Conservation (phyloP, 306 rosid species). For the Adenanthera pavonina region DNA sequence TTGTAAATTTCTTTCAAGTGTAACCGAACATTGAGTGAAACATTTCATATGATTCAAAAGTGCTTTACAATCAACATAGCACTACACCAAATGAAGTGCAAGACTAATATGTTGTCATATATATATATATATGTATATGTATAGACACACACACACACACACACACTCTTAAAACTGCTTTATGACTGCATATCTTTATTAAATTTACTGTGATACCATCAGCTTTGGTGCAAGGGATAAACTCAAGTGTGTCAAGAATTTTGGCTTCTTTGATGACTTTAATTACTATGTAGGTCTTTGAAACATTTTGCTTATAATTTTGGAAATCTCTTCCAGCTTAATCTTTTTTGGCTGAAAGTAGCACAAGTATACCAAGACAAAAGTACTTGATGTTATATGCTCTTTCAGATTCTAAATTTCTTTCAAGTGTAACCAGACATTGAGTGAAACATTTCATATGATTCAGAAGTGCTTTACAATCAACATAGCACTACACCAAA, state of each 20-base stretch:
- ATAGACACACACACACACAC: neutral
- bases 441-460: neutral
- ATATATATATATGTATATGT: too few species aligned
- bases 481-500: slow-evolving; percentile 19
- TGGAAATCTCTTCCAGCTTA: neutral
- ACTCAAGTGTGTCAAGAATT: neutral
- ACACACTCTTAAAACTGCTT: neutral
- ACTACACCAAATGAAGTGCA: slow-evolving; percentile 12
- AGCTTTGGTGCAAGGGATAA: neutral
- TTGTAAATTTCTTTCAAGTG: neutral
- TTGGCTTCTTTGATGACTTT: slow-evolving; percentile 7
- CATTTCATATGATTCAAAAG: slow-evolving; percentile 1
- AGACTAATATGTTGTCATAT: neutral
- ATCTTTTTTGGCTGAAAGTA: neutral
- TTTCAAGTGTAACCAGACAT: neutral
- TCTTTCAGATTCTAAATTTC: too few species aligned
- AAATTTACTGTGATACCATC: neutral
- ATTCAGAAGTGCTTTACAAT: slow-evolving; percentile 14
- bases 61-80: slow-evolving; percentile 21
- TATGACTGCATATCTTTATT: slow-evolving; percentile 1
- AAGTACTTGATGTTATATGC: too few species aligned
- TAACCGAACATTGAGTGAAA: neutral
- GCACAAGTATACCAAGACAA: neutral
- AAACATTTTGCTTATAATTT: neutral
- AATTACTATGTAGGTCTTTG: neutral